phyloP scores from a whole-genome alignment of 768 basidiomycete species.

The Hypholoma fasciculare region DNA sequence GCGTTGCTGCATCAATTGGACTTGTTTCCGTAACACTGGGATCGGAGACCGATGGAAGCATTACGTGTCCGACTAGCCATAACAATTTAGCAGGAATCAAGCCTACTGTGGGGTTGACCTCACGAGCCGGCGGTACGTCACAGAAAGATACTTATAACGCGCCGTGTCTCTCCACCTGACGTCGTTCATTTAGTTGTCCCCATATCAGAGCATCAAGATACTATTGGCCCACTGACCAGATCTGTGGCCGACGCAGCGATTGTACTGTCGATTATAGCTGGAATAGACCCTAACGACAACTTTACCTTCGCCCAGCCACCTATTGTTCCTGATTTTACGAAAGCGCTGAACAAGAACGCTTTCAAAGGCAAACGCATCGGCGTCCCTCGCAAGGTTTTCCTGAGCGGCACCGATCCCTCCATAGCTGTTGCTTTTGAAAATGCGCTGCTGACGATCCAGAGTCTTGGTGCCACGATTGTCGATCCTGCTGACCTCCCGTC shows the following conservation, averaged over 20 bases:
- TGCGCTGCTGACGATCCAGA: slow-evolving; percentile 35
- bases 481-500: slow-evolving; percentile 65
- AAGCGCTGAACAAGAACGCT: slow-evolving; percentile 48
- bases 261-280: slow-evolving; percentile 57
- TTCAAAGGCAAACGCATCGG: slow-evolving; percentile 54
- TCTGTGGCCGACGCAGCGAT: slow-evolving; percentile 55
- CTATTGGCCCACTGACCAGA: slow-evolving; percentile 57
- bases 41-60: slow-evolving; percentile 56
- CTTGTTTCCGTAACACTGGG: slow-evolving; percentile 47
- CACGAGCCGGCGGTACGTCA: slow-evolving; percentile 52
- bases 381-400: slow-evolving; percentile 44
- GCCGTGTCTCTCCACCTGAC: not conserved
- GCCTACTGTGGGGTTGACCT: slow-evolving; percentile 60
- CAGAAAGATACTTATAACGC: not conserved
- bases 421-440: slow-evolving; percentile 39
- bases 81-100: slow-evolving; percentile 64
- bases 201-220: slow-evolving; percentile 57
- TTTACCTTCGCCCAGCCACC: slow-evolving; percentile 53
- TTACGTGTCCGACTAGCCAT: slow-evolving; percentile 48
- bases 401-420: slow-evolving; percentile 32
- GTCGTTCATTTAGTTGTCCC: slow-evolving; percentile 44
- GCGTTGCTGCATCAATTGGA: slow-evolving; percentile 52
- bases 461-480: slow-evolving; percentile 51
- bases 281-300: slow-evolving; percentile 54
- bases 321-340: slow-evolving; percentile 53